Conservation (phyloP, 1,284 basidiomycete genomes). For the Mycosarcoma maydis region DNA sequence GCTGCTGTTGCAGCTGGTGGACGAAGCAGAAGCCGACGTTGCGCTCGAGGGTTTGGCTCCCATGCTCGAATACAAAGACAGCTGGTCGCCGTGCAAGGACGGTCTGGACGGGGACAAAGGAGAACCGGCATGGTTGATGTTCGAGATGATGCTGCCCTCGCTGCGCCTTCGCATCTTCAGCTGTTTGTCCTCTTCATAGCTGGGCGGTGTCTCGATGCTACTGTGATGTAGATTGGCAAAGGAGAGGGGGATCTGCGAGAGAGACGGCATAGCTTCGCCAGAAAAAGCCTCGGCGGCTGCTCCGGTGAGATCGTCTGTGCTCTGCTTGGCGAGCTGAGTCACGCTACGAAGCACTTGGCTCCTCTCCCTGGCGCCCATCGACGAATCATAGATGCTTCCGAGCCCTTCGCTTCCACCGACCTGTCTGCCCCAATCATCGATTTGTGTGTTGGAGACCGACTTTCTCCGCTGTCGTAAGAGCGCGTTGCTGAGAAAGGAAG, state of each 20-base stretch:
- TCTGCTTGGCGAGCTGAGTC: constrained; percentile 32
- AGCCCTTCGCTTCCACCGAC: constrained; percentile 48
- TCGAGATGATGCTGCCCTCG: constrained; percentile 27
- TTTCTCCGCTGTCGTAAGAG: constrained; percentile 22
- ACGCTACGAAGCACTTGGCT: constrained; percentile 45
- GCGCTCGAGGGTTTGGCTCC: constrained; percentile 4
- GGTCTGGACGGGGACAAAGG: constrained; percentile 9
- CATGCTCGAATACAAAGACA: constrained; percentile 18
- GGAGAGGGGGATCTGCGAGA: constrained; percentile 12
- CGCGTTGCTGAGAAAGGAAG: constrained; percentile 21
- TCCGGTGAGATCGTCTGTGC: constrained; percentile 29
- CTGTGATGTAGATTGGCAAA: constrained; percentile 11
- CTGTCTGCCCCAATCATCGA: constrained; percentile 34
- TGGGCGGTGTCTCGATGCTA: constrained; percentile 27
- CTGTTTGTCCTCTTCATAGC: constrained; percentile 19
- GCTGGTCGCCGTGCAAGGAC: constrained; percentile 1
- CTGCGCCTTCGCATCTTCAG: constrained; percentile 20
- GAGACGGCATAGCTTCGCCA: constrained; percentile 10
- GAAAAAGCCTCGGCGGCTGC: constrained; percentile 32
- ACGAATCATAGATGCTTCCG: constrained; percentile 29
- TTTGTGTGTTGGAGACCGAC: constrained; percentile 6
- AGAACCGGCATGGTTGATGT: constrained; percentile 7
- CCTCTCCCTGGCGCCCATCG: constrained; percentile 30
- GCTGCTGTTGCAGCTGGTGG: not conserved
- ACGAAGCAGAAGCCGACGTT: not conserved